Evolutionary conservation across 208 protist genomes (phyloP).

Genomic region (Crithidia sp.): DNA sequence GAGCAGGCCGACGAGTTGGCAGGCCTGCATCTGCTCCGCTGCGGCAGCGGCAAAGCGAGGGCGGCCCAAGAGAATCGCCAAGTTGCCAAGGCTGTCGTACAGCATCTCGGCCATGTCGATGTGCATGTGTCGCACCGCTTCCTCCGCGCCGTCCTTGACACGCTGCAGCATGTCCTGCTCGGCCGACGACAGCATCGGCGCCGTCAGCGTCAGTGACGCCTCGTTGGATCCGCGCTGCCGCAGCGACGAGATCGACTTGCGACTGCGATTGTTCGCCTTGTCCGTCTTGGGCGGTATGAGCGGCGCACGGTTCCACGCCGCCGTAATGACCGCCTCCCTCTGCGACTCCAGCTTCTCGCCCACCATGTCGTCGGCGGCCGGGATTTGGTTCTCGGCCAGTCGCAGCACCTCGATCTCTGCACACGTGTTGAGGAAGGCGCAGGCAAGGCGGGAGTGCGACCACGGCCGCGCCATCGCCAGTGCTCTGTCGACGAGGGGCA

Average conservation of each 20-base stretch:
- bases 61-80: slow-evolving; percentile 38
- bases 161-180: slow-evolving; percentile 23
- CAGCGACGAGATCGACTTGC: background rate
- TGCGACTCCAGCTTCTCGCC: slow-evolving; percentile 23
- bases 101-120: slow-evolving; percentile 26
- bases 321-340: slow-evolving; percentile 21
- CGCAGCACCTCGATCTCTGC: slow-evolving; percentile 26
- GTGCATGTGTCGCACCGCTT: slow-evolving; percentile 26
- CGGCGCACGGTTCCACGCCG: slow-evolving; percentile 21
- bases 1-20: slow-evolving; percentile 26
- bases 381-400: slow-evolving; percentile 21
- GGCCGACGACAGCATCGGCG: slow-evolving; percentile 8
- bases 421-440: slow-evolving; percentile 1
- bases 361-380: slow-evolving; percentile 18
- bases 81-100: slow-evolving; percentile 29
- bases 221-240: slow-evolving; percentile 19
- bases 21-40: slow-evolving; percentile 31
- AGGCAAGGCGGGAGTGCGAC: slow-evolving; percentile 23
- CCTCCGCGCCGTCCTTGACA: slow-evolving; percentile 18
- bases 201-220: background rate
- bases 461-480: slow-evolving; percentile 11
- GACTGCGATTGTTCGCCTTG: slow-evolving; percentile 13
- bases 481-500: slow-evolving; percentile 6
- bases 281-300: slow-evolving; percentile 20
- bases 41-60: slow-evolving; percentile 32